phyloP scores from a whole-genome alignment of 1,284 basidiomycete species.

The Ganoderma lingzhi region DNA sequence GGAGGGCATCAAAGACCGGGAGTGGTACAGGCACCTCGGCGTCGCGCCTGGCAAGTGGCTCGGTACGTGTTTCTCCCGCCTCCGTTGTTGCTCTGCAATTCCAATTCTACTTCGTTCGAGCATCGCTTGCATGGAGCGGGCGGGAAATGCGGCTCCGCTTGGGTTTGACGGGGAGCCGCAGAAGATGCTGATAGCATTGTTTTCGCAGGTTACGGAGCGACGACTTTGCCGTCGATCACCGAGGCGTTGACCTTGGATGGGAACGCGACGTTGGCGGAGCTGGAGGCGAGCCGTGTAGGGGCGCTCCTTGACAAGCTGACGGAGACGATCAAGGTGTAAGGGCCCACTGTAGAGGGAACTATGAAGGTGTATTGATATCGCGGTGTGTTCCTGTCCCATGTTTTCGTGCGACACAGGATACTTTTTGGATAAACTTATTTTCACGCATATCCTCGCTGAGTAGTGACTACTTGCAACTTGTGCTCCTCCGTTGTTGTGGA shows the following conservation, averaged over 20 bases:
- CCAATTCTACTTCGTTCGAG: background rate
- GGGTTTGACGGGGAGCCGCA: constrained; percentile 7
- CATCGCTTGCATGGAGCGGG: background rate
- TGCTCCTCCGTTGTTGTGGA: too few relatives aligned
- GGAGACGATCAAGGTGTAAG: constrained; percentile 33
- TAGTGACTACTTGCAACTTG: background rate
- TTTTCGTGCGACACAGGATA: background rate
- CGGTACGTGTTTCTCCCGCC: constrained; percentile 53
- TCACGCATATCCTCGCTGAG: background rate
- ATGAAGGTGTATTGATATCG: background rate
- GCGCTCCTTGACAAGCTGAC: constrained; percentile 54
- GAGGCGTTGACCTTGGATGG: constrained; percentile 82
- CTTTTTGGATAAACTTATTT: background rate
- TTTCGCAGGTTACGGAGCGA: constrained; percentile 81
- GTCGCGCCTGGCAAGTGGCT: constrained; percentile 93
- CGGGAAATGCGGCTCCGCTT: constrained; percentile 14
- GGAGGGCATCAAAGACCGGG: constrained; percentile 80
- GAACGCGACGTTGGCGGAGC: constrained; percentile 64
- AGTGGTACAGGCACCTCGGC: constrained; percentile 89
- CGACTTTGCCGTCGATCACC: constrained; percentile 84
- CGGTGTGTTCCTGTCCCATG: background rate
- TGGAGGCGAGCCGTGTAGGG: constrained; percentile 72
- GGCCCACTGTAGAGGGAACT: constrained; percentile 3
- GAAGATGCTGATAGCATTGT: constrained; percentile 9
- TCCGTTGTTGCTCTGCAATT: background rate